phyloP scores from a whole-genome alignment of 2,329 filamentous ascomycete genomes.

The Aspergillus sp. region DNA sequence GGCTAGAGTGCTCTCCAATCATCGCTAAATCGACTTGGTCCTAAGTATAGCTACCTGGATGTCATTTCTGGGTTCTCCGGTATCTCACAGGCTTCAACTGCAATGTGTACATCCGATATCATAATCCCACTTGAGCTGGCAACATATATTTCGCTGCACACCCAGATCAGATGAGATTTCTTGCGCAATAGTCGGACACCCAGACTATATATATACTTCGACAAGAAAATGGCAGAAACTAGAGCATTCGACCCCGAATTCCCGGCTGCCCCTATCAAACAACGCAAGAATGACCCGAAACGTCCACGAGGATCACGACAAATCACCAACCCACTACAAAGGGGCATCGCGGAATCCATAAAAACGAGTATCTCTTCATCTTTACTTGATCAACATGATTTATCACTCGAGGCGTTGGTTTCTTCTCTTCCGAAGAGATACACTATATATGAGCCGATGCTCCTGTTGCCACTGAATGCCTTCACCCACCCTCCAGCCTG shows the following conservation, averaged over 20 bases:
- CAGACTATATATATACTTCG: background rate
- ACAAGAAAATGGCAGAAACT: background rate
- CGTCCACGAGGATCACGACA: slow-evolving; percentile 5
- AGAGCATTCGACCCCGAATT: background rate
- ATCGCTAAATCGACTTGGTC: too few relatives aligned
- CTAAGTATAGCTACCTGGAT: background rate
- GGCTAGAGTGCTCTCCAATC: background rate
- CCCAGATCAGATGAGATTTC: too few relatives aligned
- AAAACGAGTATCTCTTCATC: slow-evolving; percentile 19
- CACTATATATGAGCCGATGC: slow-evolving; percentile 57
- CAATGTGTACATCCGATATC: too few relatives aligned
- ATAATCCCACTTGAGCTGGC: too few relatives aligned
- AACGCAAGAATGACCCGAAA: slow-evolving; percentile 1
- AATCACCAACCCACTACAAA: slow-evolving; percentile 31
- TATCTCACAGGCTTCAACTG: too few relatives aligned
- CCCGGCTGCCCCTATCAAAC: background rate
- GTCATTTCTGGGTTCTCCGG: too few relatives aligned
- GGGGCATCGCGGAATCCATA: slow-evolving; percentile 32
- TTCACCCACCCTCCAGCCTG: slow-evolving; percentile 36
- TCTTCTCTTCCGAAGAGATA: slow-evolving; percentile 46
- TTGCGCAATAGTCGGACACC: background rate
- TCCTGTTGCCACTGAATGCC: slow-evolving; percentile 55
- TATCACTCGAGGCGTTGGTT: slow-evolving; percentile 16
- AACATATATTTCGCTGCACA: too few relatives aligned
- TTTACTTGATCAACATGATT: slow-evolving; percentile 14